Percentiles rank a stretch among this genome's conserved stretches.
Conservation (phyloP, 768 basidiomycete genomes). For the Boletellus sp. region DNA sequence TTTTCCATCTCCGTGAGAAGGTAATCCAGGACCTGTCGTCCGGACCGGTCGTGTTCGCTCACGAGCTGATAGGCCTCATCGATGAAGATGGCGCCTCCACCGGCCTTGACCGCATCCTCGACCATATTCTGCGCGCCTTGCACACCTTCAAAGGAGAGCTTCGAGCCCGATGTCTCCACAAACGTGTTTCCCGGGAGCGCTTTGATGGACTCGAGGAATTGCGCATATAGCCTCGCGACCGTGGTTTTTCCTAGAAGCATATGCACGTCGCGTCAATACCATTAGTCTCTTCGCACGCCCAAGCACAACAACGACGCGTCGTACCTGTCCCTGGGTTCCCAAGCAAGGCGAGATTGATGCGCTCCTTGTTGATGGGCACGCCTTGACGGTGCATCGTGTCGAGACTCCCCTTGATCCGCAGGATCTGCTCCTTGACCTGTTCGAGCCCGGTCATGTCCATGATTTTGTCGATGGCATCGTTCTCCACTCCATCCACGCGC, state of each 20-base stretch:
- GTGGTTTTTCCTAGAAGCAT: slow-evolving; percentile 59
- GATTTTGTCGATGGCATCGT: slow-evolving; percentile 55
- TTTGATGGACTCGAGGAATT: slow-evolving; percentile 55
- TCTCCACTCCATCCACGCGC: slow-evolving; percentile 46
- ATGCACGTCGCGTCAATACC: neutral
- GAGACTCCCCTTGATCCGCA: slow-evolving; percentile 58
- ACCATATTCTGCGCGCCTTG: slow-evolving; percentile 49
- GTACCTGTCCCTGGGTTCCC: slow-evolving; percentile 76
- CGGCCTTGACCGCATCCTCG: slow-evolving; percentile 46
- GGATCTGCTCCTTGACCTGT: slow-evolving; percentile 55
- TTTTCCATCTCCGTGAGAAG: slow-evolving; percentile 77
- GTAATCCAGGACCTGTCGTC: slow-evolving; percentile 62
- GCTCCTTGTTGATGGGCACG: slow-evolving; percentile 47
- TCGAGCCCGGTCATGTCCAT: slow-evolving; percentile 73
- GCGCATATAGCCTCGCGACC: slow-evolving; percentile 61
- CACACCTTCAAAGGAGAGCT: slow-evolving; percentile 58
- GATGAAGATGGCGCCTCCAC: slow-evolving; percentile 66
- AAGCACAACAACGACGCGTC: slow-evolving; percentile 5
- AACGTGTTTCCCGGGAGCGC: slow-evolving; percentile 54
- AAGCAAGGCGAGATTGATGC: slow-evolving; percentile 59
- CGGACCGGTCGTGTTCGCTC: slow-evolving; percentile 43
- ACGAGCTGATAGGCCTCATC: slow-evolving; percentile 75
- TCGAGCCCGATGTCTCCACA: slow-evolving; percentile 61
- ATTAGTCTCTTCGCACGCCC: neutral
- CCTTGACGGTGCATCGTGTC: slow-evolving; percentile 54